Base-by-base conservation (phyloP, 225 moss, liverwort and hornwort genomes). In the Polytrichum formosum region DNA sequence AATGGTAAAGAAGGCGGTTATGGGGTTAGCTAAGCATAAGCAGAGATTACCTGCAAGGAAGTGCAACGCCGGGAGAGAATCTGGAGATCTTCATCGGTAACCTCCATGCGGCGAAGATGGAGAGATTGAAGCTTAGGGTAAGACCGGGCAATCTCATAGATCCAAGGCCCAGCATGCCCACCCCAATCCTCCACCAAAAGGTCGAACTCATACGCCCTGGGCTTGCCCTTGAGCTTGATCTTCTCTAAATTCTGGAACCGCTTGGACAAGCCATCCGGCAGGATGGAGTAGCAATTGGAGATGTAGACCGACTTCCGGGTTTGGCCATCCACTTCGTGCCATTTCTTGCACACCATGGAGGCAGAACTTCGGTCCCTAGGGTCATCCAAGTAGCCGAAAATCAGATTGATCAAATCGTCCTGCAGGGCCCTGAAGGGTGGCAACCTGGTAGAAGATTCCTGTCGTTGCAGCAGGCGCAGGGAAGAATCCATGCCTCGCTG, bases 201-300 rank as follows among this genome's bases (percentile, higher is more conserved):
- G 28, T 74, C 84, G 33, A 82, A 96, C 13, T 96, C 93, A 25
- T 77, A 82, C 1, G 95, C 93, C 20, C 93, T 66, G 0, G 93
- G 86, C 82, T 90, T 91, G 22, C 95, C 95, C 71, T 91, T 93
- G 17, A 96, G 70, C 81, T 91, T 91, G 78, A 93, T 69, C 20
- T 87, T 81, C 23, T 79, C 62, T 68, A 96, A 63, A 20, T 81
- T 85, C 19, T 71, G 68, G 72, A 87, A 87, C 26, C 83, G 74
- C 20, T 28, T 55, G 23, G 83, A 74, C 4, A 87, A 56, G 28
- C 46, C 78, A 0, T 27, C 21, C 1, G 87, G 83, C 17, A 74
- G 60, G 55, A 84, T 74, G 54, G 87, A 76, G 78, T 87, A 84
- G 66, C 87, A 83, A 30, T 83, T 87, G 68, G 81, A 35, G 53